Base-by-base conservation (phyloP, 1,139 yeast species). In the Meyerozyma carpophila region DNA sequence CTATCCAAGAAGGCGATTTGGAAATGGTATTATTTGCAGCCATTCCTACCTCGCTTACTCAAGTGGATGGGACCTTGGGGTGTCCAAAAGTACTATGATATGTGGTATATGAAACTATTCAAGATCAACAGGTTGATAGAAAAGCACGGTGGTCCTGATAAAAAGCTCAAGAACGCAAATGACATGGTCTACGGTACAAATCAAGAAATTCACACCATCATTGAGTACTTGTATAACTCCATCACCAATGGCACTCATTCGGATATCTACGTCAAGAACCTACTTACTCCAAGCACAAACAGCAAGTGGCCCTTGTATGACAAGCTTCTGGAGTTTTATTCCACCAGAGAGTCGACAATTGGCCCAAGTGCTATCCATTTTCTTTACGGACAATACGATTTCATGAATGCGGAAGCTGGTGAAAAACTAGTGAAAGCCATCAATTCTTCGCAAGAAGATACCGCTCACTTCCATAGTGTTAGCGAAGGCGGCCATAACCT, bases 371-470 rank as follows among this genome's bases (percentile, higher is more conserved):
- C 77, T 25, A 57, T 78, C 1, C 60, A 79, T 53, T 72, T 90
- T 63, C 60, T 88, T 32, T 90, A 89, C 58, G 97, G 97, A 0
- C 82, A 84, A 51, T 79, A 72, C 51, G 97, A 90, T 59, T 90
- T 93, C 77, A 90, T 90, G 96, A 85, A 86, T 57, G 68, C 77
- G 2, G 77, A 75, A 41, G 93, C 94, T 0, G 96, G 96, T 0
- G 54, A 63, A 8, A 73, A 75, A 44, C 79, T 81, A 40, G 70
- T 66, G 3, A 55, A 69, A 25, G 51, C 61, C 32, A 59, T 81
- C 44, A 61, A 68, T 37, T 41, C 50, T 7, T 41, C 45, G 28
- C 45, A 55, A 32, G 47, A 50, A 2, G 32, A 50, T 11, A 63
- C 63, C 43, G 63, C 65, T 16, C 50, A 48, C 7, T 62, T 65